Base-by-base conservation (phyloP, 148 eudicot species). In the Cornus controversa region DNA sequence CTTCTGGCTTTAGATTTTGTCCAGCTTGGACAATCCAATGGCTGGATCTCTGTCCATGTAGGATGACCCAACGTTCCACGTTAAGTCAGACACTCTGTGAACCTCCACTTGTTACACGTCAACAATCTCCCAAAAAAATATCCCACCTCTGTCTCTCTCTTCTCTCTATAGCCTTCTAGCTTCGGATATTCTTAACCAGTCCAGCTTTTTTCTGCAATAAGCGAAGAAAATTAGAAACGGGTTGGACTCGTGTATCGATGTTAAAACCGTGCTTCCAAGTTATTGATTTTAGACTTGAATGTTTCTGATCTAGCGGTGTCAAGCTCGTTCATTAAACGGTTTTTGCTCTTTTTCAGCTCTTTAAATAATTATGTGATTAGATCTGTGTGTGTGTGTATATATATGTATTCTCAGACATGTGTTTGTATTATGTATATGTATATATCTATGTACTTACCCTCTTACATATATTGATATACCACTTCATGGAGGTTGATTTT, bases 271-370 rank as follows among this genome's bases (percentile, higher is more conserved):
- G 54, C 15, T 69, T 40, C 16, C 27, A 69, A 69, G 53, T 40
- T 69, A 11, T 69, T 69, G 72, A 40, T 69, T 40, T 60, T 40
- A 45, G 72, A 40, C 53, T 11, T 23, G 53, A 36, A 24, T 70
- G 29, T 20, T 24, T 70, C 34, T 45, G 73, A 47, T 70, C 60
- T 70, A 15, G 14, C n/a, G 22, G 45, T 70, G 3, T 47, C 31
- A 24, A 24, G 54, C 26, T 70, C 15, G 60, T 1, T 70, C 6
- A 54, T 4, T 26, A 23, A 15, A 60, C 45, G 31, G 13, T 70
- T 11, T 70, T 28, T 24, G 11, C 60, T 53, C 42, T 10, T 2
- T 9, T 37, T 70, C 45, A 40, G 28, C 20, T 42, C 72, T 70
- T 31, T 18, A 29, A 1, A 31, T 31, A 66, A 29, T 26, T 16